Evolutionary conservation across 108 stramenopile genomes (phyloP), one percentile per base, ranked within the genome.

Genomic region (Cyclotella baltica): DNA sequence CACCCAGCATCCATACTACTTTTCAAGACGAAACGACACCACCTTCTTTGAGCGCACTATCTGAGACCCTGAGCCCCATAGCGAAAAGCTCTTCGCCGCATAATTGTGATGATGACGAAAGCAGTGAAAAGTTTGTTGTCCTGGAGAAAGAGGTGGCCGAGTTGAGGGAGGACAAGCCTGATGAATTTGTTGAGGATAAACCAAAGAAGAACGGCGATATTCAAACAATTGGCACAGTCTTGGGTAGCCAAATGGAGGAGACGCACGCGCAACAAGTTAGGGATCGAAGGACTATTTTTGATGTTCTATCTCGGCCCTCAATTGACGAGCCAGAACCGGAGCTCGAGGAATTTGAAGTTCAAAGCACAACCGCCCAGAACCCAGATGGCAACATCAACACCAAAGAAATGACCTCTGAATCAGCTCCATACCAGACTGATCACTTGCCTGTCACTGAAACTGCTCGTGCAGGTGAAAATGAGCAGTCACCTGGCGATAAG

Each of bases 401-500:
- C 18, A n/a, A 48, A n/a, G 6, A 48, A 48, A 48, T n/a, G 6
- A 48, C 10, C 10, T n/a, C 47, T 48, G 2, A n/a, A 48, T 48
- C 1, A 6, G 6, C 38, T 43, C 43, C 4, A n/a, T 25, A 29
- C 25, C 35, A 3, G n/a, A 15, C 8, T 38, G 18, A 20, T 36
- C 15, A n/a, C 5, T 25, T 36, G 2, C 25, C 5, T 30, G 3
- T 62, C 5, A 36, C 5, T 27, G 34, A 57, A 51, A 56, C 23
- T 57, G 27, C 15, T 9, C 20, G 1, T 35, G 34, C 5, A 1
- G 55, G 6, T 31, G 23, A 30, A 2, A 77, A 43, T 16, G 62
- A 30, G 13, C 50, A 62, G 53, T 70, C 68, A 28, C 68, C 52
- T 61, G 79, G 75, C 38, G 77, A 78, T 67, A 48, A 63, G 47